Evolutionary conservation across 352 stramenopile species (phyloP).

Genomic region (Phytopythium vexans): DNA sequence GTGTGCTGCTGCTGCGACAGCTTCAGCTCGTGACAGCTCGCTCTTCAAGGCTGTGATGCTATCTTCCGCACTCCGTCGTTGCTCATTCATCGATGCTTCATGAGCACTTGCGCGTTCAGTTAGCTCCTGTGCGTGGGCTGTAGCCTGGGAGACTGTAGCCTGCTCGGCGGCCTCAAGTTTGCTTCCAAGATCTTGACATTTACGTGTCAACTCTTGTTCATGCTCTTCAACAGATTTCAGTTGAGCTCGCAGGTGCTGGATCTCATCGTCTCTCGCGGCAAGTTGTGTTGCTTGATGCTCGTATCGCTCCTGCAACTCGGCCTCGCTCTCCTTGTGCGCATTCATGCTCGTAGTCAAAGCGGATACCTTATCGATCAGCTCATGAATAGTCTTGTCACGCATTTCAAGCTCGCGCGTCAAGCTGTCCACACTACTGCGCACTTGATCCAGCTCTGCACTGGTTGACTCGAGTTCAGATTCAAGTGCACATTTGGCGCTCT

Average conservation of each 20-base stretch:
- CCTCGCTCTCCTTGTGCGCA: slow-evolving; percentile 12
- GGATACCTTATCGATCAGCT: no score
- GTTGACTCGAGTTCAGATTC: background rate
- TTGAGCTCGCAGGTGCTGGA: no score
- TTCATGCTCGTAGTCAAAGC: slow-evolving; percentile 6
- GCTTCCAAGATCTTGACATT: no score
- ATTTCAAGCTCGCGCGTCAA: background rate
- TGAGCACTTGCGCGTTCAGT: no score
- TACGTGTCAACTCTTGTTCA: no score
- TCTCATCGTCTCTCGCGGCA: background rate
- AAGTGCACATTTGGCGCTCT: background rate
- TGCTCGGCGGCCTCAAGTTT: no score
- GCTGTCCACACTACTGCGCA: slow-evolving; percentile 2
- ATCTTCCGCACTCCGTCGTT: no score
- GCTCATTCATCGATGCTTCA: no score
- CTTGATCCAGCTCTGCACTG: slow-evolving; percentile 11
- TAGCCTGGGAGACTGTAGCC: no score
- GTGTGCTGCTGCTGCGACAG: slow-evolving; percentile 3
- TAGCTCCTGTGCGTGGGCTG: no score
- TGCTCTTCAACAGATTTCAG: no score
- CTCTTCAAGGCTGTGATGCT: background rate
- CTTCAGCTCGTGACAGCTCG: slow-evolving; percentile 19
- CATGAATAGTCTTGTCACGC: no score
- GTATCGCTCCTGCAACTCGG: slow-evolving; percentile 14
- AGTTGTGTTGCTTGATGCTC: slow-evolving; percentile 17